Evolutionary conservation across 1,139 yeast genomes (phyloP), one percentile per base, ranked within the genome.

Genomic region (Suhomyces anneliseae): DNA sequence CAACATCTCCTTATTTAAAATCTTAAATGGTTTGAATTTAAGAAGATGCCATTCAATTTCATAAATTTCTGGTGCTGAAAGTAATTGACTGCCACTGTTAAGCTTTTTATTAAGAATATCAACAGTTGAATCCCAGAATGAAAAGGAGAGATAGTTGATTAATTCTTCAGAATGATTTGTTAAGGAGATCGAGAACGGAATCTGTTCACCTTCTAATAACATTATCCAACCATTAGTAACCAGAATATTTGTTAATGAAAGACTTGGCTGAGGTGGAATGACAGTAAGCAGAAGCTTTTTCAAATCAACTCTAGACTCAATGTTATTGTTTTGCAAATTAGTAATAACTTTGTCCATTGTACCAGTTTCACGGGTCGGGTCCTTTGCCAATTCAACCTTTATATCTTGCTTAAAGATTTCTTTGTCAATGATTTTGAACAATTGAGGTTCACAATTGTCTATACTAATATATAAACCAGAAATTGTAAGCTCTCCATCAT

Each of bases 131-230:
- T 90, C 96, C 70, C 82, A 73, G 54, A 85, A 84, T 8, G 84
- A 78, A 54, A 87, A 83, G 7, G 83, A 72, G 31, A 84, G 59
- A 50, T 79, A 75, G 51, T 84, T 83, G 39, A 85, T 81, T 1
- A 73, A 59, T 10, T 83, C 81, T 11, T 66, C 61, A 0, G 90
- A 82, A 29, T 76, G 74, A 59, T 89, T 89, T 38, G 79, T 75
- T 41, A 89, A 66, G 1, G 69, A 64, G 4, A 88, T 65, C 0
- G 76, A 66, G 48, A 87, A 81, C 4, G 65, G 57, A 45, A 73
- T 74, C 43, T 70, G 69, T 55, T 90, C 95, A 6, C 96, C 96
- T 59, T 89, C 96, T 24, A 89, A 65, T n/a, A 89, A 64, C 90
- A 88, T 85, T 4, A 85, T 59, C 83, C 89, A 84, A 3, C 83